A percentile compares a stretch with the other conserved stretches of the same genome.
Evolutionary conservation across 495 filamentous ascomycete species (phyloP).

Genomic region (Xylaria grammica): DNA sequence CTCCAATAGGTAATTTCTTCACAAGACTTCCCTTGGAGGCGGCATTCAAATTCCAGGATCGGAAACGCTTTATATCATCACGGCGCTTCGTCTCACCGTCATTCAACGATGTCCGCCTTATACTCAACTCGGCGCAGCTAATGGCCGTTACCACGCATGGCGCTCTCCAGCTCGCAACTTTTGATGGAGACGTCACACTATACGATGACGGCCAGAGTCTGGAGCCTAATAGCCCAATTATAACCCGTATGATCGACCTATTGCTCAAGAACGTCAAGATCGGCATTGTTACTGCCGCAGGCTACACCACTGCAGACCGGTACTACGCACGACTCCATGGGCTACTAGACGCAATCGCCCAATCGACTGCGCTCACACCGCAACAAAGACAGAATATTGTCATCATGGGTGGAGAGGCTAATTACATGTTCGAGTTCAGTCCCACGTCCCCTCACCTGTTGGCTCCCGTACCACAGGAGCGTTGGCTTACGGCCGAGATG

Average conservation of each 20-base stretch:
- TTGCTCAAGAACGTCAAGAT: constrained; percentile 69
- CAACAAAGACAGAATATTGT: constrained; percentile 76
- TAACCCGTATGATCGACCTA: constrained; percentile 72
- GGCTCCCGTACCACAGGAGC: constrained; percentile 65
- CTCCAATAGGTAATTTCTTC: constrained; percentile 88
- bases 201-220: constrained; percentile 92
- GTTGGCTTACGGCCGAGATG: constrained; percentile 92
- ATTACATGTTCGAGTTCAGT: constrained; percentile 83
- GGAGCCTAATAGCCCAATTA: constrained; percentile 73
- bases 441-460: constrained; percentile 58
- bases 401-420: constrained; percentile 85
- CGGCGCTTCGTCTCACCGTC: constrained; percentile 94
- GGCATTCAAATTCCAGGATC: constrained; percentile 90
- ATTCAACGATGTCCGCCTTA: constrained; percentile 94
- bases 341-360: constrained; percentile 79
- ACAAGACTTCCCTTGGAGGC: constrained; percentile 83
- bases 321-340: constrained; percentile 88
- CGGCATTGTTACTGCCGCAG: constrained; percentile 95
- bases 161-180: constrained; percentile 83
- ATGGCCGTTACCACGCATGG: constrained; percentile 76
- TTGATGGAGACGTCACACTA: constrained; percentile 96
- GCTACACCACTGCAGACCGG: constrained; percentile 82
- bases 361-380: constrained; percentile 60
- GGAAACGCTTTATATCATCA: constrained; percentile 81
- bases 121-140: constrained; percentile 92